These are phyloP conservation scores for Mantamonas sphyraenae DNA, from an alignment of 78 protist species.

Conservation along the genomic window DNA sequence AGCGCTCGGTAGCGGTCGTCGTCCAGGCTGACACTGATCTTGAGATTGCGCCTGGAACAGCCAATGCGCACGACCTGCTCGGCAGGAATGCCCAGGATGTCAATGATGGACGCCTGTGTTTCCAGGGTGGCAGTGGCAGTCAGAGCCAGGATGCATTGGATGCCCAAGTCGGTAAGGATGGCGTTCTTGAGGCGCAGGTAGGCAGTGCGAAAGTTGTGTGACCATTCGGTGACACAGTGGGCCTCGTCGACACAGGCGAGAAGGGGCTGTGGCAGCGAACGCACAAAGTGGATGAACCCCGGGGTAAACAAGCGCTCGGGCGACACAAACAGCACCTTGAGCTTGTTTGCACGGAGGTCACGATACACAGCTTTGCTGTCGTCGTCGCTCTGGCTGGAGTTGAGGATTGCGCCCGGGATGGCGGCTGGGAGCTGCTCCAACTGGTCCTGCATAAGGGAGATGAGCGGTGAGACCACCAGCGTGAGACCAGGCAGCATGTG, in stretches of 20 bases:
- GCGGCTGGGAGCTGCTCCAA: background rate
- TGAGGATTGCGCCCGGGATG: background rate
- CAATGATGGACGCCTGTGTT: conserved; percentile 16
- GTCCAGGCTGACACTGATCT: background rate
- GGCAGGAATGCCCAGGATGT: background rate
- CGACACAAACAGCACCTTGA: conserved; percentile 35
- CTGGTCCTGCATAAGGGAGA: conserved; percentile 69
- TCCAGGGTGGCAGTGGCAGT: conserved; percentile 58
- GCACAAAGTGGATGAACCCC: background rate
- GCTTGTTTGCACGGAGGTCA: background rate
- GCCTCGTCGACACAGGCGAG: conserved; percentile 71
- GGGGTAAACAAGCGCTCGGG: conserved; percentile 51
- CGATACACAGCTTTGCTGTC: background rate
- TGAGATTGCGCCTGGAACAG: conserved; percentile 6
- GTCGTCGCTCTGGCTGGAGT: background rate
- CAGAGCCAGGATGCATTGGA: conserved; percentile 34
- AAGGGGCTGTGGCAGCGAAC: conserved; percentile 2
- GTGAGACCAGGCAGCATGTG: background rate
- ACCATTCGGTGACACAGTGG: conserved; percentile 83
- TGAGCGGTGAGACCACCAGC: conserved; percentile 74
- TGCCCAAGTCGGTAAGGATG: background rate
- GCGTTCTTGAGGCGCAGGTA: conserved; percentile 14
- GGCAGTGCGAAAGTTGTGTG: conserved; percentile 69
- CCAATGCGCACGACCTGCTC: background rate
- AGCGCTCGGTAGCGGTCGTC: conserved; percentile 1